These are phyloP conservation scores for Trichoderma koningii DNA, from an alignment of 2,329 filamentous ascomycete species.

Conservation along the genomic window DNA sequence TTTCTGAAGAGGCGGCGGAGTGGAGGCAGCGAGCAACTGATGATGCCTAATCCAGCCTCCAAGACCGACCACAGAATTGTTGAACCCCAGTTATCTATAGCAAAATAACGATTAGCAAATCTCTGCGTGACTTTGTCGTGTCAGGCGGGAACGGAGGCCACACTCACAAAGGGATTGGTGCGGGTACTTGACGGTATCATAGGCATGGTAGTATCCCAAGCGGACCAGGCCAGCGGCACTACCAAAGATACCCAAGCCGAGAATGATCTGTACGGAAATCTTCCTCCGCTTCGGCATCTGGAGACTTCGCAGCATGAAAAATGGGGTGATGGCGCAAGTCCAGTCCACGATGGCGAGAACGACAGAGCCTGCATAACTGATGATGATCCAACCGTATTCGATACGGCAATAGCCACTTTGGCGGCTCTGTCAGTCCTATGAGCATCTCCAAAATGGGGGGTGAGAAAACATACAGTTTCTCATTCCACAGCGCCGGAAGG, in stretches of 20 bases:
- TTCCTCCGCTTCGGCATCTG: constrained; percentile 10
- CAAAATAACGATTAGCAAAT: neutral
- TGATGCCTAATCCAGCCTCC: constrained; percentile 4
- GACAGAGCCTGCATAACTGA: constrained; percentile 8
- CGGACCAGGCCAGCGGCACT: constrained; percentile 1
- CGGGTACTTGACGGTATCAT: constrained; percentile 13
- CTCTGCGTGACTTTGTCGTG: neutral
- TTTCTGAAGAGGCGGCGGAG: constrained; percentile 6
- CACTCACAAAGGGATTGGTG: neutral
- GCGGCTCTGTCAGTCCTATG: neutral
- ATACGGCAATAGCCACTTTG: neutral
- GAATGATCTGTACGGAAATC: constrained; percentile 6
- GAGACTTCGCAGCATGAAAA: constrained; percentile 7
- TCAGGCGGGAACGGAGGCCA: neutral
- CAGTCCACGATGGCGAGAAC: constrained; percentile 1
- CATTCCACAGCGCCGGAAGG: constrained; percentile 9
- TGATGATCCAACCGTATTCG: constrained; percentile 10
- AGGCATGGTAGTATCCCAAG: constrained; percentile 10
- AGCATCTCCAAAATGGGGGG: neutral
- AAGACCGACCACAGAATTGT: constrained; percentile 9
- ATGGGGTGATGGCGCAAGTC: constrained; percentile 4
- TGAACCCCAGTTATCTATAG: neutral
- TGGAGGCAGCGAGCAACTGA: constrained; percentile 8
- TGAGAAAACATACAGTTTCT: neutral
- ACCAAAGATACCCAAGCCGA: constrained; percentile 4